A percentile compares a stretch with the other conserved stretches of the same genome.
Conservation (phyloP, 768 basidiomycete species). For the Lactifluus piperatus region DNA sequence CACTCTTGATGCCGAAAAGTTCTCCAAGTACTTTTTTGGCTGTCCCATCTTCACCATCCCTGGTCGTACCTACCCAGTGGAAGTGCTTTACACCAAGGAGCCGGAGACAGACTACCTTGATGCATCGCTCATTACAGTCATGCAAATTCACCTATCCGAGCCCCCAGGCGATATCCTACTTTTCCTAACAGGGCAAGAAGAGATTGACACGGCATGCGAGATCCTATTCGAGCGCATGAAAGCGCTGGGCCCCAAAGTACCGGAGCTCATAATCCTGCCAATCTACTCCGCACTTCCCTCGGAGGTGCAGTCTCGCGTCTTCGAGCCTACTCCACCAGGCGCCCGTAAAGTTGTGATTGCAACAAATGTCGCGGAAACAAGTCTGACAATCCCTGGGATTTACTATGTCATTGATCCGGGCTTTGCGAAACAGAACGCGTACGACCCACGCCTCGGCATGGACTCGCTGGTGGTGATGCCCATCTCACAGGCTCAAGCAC, state of each 20-base stretch:
- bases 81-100: conserved; percentile 97
- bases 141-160: conserved; percentile 98
- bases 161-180: conserved; percentile 94
- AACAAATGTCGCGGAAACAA: conserved; percentile 99
- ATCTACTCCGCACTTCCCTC: conserved; percentile 98
- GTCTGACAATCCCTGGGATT: conserved; percentile 95
- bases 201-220: conserved; percentile 96
- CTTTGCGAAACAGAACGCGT: conserved; percentile 98
- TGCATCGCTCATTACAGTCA: conserved; percentile 95
- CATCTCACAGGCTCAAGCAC: conserved; percentile 96
- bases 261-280: conserved; percentile 91
- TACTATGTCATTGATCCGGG: conserved; percentile 99
- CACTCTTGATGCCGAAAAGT: conserved; percentile 98
- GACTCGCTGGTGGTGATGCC: conserved; percentile 98
- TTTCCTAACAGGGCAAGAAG: conserved; percentile 97
- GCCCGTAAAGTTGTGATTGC: conserved; percentile 99
- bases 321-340: conserved; percentile 95
- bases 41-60: conserved; percentile 99
- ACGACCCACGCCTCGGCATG: conserved; percentile 96
- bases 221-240: conserved; percentile 99
- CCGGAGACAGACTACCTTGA: conserved; percentile 97
- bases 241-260: conserved; percentile 95
- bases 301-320: conserved; percentile 95
- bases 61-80: conserved; percentile 98
- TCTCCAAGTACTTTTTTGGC: conserved; percentile 97